Percentiles rank a stretch among this genome's conserved stretches.
phyloP scores from a whole-genome alignment of 176 grass and related monocot genomes.

The Carex kokanica region DNA sequence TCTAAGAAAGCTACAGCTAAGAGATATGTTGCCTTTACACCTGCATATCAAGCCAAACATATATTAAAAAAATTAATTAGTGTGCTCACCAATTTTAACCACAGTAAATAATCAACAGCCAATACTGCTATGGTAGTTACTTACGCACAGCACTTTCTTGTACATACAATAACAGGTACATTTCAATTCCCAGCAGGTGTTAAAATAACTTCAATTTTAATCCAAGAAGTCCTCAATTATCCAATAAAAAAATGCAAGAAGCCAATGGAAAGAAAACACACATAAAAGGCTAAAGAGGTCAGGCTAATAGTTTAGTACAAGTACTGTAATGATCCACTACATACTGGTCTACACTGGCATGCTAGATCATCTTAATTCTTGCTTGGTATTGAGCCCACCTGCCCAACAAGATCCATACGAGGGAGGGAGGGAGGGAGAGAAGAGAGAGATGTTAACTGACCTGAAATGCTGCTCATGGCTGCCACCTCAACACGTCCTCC shows the following conservation, averaged over 20 bases:
- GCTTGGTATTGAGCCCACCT: background rate
- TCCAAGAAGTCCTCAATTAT: background rate
- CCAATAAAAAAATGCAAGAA: background rate
- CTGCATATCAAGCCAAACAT: conserved; percentile 45
- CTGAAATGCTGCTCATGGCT: conserved; percentile 98
- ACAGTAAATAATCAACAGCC: background rate
- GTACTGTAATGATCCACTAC: background rate
- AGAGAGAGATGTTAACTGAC: conserved; percentile 35
- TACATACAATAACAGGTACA: background rate
- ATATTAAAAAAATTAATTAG: conserved; percentile 26
- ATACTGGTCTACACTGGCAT: background rate
- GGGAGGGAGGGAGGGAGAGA: conserved; percentile 1
- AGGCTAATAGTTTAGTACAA: background rate
- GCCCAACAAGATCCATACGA: background rate
- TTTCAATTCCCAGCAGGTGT: background rate
- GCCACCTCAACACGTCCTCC: conserved; percentile 91
- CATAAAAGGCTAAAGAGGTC: background rate
- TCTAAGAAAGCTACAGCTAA: conserved; percentile 95
- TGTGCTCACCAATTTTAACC: background rate
- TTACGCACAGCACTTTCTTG: background rate
- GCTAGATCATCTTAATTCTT: background rate
- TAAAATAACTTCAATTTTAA: background rate
- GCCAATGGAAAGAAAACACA: background rate
- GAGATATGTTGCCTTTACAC: conserved; percentile 97
- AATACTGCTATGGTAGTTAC: background rate